Conservation (phyloP, 2,329 filamentous ascomycete genomes). For the Penicillium sp. region DNA sequence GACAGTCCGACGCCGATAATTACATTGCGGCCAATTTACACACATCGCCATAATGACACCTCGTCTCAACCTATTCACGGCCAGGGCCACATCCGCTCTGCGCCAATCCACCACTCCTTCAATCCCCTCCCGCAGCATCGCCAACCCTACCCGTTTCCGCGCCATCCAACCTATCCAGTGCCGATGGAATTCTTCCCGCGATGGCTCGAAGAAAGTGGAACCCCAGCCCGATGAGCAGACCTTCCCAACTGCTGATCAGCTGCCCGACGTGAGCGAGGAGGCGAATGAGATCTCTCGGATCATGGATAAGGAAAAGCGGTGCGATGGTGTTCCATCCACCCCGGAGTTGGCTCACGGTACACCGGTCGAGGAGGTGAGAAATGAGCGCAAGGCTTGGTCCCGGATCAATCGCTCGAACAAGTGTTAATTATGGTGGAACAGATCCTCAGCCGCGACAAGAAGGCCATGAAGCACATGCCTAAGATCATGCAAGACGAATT, state of each 20-base stretch:
- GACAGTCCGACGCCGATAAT: slow-evolving; percentile 1
- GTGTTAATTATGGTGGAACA: slow-evolving; percentile 32
- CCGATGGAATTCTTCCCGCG: slow-evolving; percentile 40
- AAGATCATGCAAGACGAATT: slow-evolving; percentile 66
- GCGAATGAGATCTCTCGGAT: slow-evolving; percentile 62
- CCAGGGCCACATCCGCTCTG: slow-evolving; percentile 34
- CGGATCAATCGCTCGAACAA: background rate
- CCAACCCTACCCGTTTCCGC: slow-evolving; percentile 25
- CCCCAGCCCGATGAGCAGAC: slow-evolving; percentile 30
- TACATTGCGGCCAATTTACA: slow-evolving; percentile 9
- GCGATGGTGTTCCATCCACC: slow-evolving; percentile 43
- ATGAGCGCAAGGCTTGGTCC: background rate
- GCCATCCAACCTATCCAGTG: slow-evolving; percentile 23
- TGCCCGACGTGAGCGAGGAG: slow-evolving; percentile 67
- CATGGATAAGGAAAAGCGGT: slow-evolving; percentile 49
- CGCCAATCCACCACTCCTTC: slow-evolving; percentile 31
- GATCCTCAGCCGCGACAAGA: slow-evolving; percentile 65
- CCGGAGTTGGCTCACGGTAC: slow-evolving; percentile 68
- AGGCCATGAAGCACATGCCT: slow-evolving; percentile 63
- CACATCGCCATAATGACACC: slow-evolving; percentile 53
- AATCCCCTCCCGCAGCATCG: slow-evolving; percentile 24
- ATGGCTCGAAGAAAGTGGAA: slow-evolving; percentile 29
- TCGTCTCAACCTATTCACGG: slow-evolving; percentile 53
- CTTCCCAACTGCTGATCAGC: slow-evolving; percentile 54
- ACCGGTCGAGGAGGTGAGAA: slow-evolving; percentile 64